These are phyloP conservation scores for Penicillium maclennaniae DNA, from an alignment of 495 filamentous ascomycete species.

Conservation along the genomic window DNA sequence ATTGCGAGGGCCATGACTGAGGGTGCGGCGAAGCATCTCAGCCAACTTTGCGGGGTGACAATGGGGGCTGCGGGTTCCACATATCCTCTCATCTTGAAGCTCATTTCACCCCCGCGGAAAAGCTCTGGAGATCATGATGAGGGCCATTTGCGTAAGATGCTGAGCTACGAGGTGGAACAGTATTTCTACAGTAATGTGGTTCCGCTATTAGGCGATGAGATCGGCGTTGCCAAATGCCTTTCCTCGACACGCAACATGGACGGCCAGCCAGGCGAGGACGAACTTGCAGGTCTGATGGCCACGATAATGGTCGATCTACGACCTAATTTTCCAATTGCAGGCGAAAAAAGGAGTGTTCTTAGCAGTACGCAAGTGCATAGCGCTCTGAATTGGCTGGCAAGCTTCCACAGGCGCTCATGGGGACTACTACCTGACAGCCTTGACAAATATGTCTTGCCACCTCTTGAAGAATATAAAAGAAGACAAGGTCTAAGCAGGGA, in stretches of 20 bases:
- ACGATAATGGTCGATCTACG: slow-evolving; percentile 37
- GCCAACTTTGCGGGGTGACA: slow-evolving; percentile 22
- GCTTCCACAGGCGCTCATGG: slow-evolving; percentile 30
- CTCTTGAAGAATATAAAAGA: slow-evolving; percentile 24
- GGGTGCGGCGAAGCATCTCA: slow-evolving; percentile 22
- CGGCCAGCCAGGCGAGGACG: slow-evolving; percentile 15
- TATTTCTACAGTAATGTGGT: slow-evolving; percentile 32
- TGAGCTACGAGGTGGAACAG: slow-evolving; percentile 39
- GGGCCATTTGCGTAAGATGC: slow-evolving; percentile 38
- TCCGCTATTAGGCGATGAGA: slow-evolving; percentile 22
- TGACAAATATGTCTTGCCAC: slow-evolving; percentile 27
- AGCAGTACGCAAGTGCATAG: slow-evolving; percentile 23
- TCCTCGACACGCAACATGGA: slow-evolving; percentile 28
- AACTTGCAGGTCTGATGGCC: slow-evolving; percentile 29
- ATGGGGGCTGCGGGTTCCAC: slow-evolving; percentile 11
- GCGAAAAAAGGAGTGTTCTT: slow-evolving; percentile 27
- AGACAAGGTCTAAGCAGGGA: slow-evolving; percentile 1
- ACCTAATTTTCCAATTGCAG: slow-evolving; percentile 24
- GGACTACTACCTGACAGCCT: slow-evolving; percentile 12
- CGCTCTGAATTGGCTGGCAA: slow-evolving; percentile 32
- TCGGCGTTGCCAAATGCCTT: slow-evolving; percentile 32
- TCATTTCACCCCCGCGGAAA: slow-evolving; percentile 33
- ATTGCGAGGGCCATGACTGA: slow-evolving; percentile 26
- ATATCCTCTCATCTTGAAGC: slow-evolving; percentile 36
- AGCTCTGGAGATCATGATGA: slow-evolving; percentile 21